Base-by-base conservation (phyloP, 441 rosid species). In the Daphne laureola region DNA sequence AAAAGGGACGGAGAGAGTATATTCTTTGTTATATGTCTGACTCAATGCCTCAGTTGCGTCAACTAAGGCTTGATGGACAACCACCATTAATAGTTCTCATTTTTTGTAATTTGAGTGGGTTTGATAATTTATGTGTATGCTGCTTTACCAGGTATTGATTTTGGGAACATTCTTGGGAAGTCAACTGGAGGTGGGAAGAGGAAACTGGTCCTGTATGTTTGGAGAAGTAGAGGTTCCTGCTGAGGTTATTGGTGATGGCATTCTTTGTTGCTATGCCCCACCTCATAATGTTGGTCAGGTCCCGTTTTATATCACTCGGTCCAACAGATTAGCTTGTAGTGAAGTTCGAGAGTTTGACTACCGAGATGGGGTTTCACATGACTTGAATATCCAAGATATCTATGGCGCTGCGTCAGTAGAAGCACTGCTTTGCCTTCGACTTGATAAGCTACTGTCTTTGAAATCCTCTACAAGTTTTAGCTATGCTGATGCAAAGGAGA, bases 221-320 rank as follows among this genome's bases (percentile, higher is more conserved):
- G 99, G 97, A 18, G 98, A 90, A 75, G 83, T 87, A 58, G 97
- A 89, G 71, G 98, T 93, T 73, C 96, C 95, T 23, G 97, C 96
- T 57, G 79, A 87, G 63, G 67, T 90, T 65, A 61, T 89, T 67
- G 92, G 79, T 3, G 93, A 84, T 63, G 98, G 96, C 27, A 67
- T 84, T 72, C 92, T 92, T 61, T 75, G 81, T 60, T 92, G 98
- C 66, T 69, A 62, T 64, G 73, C 87, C 68, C 96, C 96, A 1
- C 71, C 77, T 36, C 96, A 83, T 54, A 59, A 59, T 57, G 86
- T 73, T 69, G 97, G 84, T 27, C 79, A 69, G 47, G 92, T 93
- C 54, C 97, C 96, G 43, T 89, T 93, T 53, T 93, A 93, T 68
- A 75, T 93, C 46, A 89, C 96, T 18, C 80, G 96, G 66, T 89